phyloP scores from a whole-genome alignment of 2,329 filamentous ascomycete species.

The Sarocladium strictum region DNA sequence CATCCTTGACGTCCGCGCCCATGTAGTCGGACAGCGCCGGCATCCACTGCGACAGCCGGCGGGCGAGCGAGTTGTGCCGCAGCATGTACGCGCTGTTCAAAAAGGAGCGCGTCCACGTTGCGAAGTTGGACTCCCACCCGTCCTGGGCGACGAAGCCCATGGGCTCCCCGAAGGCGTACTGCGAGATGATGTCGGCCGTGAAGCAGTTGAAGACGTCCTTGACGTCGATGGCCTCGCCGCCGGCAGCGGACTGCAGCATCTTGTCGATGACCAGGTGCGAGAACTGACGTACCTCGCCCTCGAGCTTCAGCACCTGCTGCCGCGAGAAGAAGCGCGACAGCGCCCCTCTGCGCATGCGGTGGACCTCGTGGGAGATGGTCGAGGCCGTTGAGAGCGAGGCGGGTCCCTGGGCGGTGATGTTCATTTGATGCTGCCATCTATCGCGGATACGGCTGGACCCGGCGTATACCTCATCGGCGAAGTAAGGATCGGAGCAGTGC shows the following conservation, averaged over 20 bases:
- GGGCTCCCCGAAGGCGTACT: conserved; percentile 31
- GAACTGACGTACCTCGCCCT: conserved; percentile 19
- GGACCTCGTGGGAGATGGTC: conserved; percentile 24
- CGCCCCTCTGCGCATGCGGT: conserved; percentile 24
- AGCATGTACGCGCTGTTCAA: conserved; percentile 26
- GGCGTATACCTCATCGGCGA: conserved; percentile 32
- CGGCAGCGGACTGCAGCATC: conserved; percentile 20
- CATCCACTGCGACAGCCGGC: conserved; percentile 19
- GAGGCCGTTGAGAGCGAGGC: conserved; percentile 17
- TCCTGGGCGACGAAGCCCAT: conserved; percentile 24
- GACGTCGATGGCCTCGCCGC: conserved; percentile 24
- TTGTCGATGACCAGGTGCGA: conserved; percentile 22
- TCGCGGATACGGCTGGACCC: conserved; percentile 21
- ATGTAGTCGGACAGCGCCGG: conserved; percentile 19
- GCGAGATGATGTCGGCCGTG: conserved; percentile 31
- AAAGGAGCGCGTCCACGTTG: conserved; percentile 27
- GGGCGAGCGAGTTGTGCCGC: conserved; percentile 22
- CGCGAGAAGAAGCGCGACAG: conserved; percentile 29
- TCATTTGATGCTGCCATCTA: conserved; percentile 20
- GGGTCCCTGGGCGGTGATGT: conserved; percentile 17
- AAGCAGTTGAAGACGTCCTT: conserved; percentile 32
- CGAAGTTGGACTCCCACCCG: conserved; percentile 30
- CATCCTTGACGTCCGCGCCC: conserved; percentile 18
- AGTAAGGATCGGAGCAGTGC: conserved; percentile 29
- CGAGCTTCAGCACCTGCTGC: conserved; percentile 22